Conservation (phyloP, 495 filamentous ascomycete genomes). For the Elasticomyces elasticus region DNA sequence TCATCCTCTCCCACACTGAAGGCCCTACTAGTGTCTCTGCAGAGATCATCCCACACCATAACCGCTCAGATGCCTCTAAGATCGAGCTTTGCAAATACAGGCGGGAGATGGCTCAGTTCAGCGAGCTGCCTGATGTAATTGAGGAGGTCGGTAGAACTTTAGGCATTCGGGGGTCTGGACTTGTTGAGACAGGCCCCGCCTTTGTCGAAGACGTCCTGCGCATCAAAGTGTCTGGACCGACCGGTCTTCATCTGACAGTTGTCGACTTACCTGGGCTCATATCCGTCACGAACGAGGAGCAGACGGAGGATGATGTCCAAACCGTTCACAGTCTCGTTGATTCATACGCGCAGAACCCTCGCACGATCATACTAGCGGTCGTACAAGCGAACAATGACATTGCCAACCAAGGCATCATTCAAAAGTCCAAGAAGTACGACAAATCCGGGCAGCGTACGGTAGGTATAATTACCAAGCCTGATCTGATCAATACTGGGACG, state of each 20-base stretch:
- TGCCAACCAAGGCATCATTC: constrained; percentile 23
- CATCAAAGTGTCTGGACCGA: constrained; percentile 13
- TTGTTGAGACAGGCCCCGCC: background rate
- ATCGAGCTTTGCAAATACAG: constrained; percentile 25
- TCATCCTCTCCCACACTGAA: constrained; percentile 37
- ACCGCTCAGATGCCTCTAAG: constrained; percentile 19
- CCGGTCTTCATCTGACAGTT: constrained; percentile 11
- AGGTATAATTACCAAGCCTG: constrained; percentile 33
- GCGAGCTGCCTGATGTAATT: constrained; percentile 25
- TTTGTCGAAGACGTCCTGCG: constrained; percentile 15
- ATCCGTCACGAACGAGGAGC: constrained; percentile 7
- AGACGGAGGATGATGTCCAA: constrained; percentile 20
- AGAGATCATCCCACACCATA: constrained; percentile 27
- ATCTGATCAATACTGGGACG: constrained; percentile 32
- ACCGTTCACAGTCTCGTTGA: constrained; percentile 19
- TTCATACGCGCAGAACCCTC: constrained; percentile 20
- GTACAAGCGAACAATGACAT: constrained; percentile 27
- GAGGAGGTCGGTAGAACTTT: constrained; percentile 11
- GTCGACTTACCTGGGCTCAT: constrained; percentile 26
- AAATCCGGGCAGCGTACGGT: constrained; percentile 22
- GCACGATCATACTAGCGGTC: constrained; percentile 28
- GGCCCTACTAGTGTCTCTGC: constrained; percentile 16
- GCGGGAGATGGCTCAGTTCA: constrained; percentile 23
- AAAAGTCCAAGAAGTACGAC: constrained; percentile 21
- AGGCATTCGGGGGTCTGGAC: constrained; percentile 11